Evolutionary conservation across 495 filamentous ascomycete species (phyloP), one percentile per base, ranked within the genome.

Genomic region (Aspergillus sclerotiicarbonarius): DNA sequence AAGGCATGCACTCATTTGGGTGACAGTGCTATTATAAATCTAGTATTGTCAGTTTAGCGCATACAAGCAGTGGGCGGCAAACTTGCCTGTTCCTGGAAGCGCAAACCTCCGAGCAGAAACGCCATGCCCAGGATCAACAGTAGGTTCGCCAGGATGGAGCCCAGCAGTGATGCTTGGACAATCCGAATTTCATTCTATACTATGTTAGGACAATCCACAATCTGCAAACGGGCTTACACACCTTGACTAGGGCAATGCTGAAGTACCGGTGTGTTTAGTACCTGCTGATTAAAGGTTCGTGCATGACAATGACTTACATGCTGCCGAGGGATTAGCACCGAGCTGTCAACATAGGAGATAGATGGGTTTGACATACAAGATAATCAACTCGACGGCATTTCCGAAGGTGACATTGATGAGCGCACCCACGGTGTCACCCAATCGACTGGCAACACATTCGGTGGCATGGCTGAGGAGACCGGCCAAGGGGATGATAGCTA

Each of bases 21-120:
- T 96, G 49, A 95, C 89, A 21, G 90, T 95, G 73, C 85, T 94
- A 72, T 96, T 96, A 75, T 96, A 96, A 58, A 96, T 86, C 84
- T 92, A n/a, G 4, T 58, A 12, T 35, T 30, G 15, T 15, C 29
- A 20, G 15, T 10, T 5, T 0, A 48, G 2, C 8, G 0, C 7
- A 9, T 25, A 45, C 15, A 16, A 16, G 29, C 20, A 29, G n/a
- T 48, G 37, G 3, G 6, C 30, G 15, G 16, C n/a, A 9, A 20
- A 64, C 75, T 52, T 69, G 85, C 85, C 79, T 93, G 92, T 78
- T 96, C 92, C 59, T 86, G 87, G 72, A 87, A 96, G 54, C 90
- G 87, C 47, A 96, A 77, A 54, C 92, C 92, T 64, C 92, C 92
- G 35, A 93, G 76, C 33, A 95, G 75, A 69, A 96, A 96, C 39